phyloP scores from a whole-genome alignment of 192 early-diverging fungal genomes.

The Backusella westeae region DNA sequence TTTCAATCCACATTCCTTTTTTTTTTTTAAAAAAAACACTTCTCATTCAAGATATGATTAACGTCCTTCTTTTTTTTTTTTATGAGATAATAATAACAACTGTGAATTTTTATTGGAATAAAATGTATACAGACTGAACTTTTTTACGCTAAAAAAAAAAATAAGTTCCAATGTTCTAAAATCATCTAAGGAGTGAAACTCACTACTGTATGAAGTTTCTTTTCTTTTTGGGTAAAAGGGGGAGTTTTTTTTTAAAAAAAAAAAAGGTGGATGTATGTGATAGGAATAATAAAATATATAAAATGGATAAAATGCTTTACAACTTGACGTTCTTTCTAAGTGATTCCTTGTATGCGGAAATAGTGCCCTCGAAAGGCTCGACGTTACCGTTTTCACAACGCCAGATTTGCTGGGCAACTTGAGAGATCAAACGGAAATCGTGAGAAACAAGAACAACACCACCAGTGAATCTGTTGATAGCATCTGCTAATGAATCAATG shows the following conservation, averaged over 20 bases:
- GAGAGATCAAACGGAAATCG: slow-evolving; percentile 97
- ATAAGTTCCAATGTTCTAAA: neutral
- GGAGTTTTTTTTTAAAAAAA: neutral
- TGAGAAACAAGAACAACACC: slow-evolving; percentile 98
- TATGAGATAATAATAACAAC: neutral
- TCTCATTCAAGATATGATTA: neutral
- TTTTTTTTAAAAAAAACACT: neutral
- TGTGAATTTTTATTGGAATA: neutral
- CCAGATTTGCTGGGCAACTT: slow-evolving; percentile 95
- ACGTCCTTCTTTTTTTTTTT: neutral
- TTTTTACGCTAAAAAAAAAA: neutral
- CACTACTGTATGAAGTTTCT: neutral
- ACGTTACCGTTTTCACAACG: slow-evolving; percentile 85
- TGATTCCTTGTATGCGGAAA: slow-evolving; percentile 89
- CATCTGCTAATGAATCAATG: slow-evolving; percentile 93
- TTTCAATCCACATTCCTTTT: neutral
- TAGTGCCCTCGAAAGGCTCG: slow-evolving; percentile 74
- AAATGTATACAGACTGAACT: neutral
- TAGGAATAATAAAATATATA: neutral
- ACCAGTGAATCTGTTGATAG: slow-evolving; percentile 93
- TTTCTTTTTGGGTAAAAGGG: neutral
- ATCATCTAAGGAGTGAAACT: neutral
- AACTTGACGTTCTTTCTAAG: slow-evolving; percentile 77
- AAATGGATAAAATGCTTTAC: slow-evolving; percentile 24
- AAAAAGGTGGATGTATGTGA: neutral